phyloP scores from a whole-genome alignment of 1,139 yeast genomes.

The Yamadazyma diddensiae region DNA sequence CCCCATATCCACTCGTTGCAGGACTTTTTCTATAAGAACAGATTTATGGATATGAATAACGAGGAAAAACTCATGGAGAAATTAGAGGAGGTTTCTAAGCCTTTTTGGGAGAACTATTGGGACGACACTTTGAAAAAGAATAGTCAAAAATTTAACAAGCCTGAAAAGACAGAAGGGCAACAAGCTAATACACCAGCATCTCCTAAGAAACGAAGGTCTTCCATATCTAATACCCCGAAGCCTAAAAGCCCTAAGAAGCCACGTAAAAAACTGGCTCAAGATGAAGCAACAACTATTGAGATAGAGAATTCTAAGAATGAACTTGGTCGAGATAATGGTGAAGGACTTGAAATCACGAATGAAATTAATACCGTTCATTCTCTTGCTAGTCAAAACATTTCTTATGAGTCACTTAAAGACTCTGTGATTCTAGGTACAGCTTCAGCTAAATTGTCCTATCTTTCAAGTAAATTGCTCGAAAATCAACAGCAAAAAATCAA shows the following conservation, averaged over 20 bases:
- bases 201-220: slow-evolving; percentile 7
- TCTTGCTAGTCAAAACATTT: slow-evolving; percentile 14
- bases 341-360: slow-evolving; percentile 20
- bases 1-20: slow-evolving; percentile 56
- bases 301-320: slow-evolving; percentile 9
- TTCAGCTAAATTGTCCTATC: slow-evolving; percentile 59
- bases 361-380: slow-evolving; percentile 15
- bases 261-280: neutral
- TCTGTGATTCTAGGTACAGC: slow-evolving; percentile 54
- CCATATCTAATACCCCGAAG: slow-evolving; percentile 4
- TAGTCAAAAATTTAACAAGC: slow-evolving; percentile 28
- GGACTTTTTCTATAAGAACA: slow-evolving; percentile 50
- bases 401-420: slow-evolving; percentile 23
- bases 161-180: slow-evolving; percentile 21
- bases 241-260: slow-evolving; percentile 4
- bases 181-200: slow-evolving; percentile 1
- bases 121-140: slow-evolving; percentile 34
- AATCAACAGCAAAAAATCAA: slow-evolving; percentile 46
- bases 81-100: slow-evolving; percentile 28
- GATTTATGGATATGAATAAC: slow-evolving; percentile 36
- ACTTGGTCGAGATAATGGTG: slow-evolving; percentile 17
- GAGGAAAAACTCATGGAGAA: slow-evolving; percentile 23
- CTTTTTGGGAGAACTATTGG: slow-evolving; percentile 58
- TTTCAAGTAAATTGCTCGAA: slow-evolving; percentile 51
- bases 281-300: slow-evolving; percentile 10